Evolutionary conservation across 495 filamentous ascomycete species (phyloP), one percentile per base, ranked within the genome.

Genomic region (Penicillium salamii): DNA sequence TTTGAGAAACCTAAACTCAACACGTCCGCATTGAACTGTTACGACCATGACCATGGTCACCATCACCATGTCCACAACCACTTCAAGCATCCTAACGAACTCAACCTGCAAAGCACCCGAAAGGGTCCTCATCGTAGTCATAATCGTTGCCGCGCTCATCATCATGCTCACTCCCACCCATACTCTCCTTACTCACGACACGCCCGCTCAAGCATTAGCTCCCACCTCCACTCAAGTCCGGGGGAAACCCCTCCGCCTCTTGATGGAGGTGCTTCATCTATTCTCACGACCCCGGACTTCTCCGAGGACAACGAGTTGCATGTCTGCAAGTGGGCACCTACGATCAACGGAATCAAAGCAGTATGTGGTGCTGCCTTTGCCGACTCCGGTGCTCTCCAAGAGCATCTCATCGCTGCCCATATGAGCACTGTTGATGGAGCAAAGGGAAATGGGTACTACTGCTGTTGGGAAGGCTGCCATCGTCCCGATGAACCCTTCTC

Each of bases 381-480:
- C 4, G 61, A 66, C 33, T 41, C 66, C 15, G 68, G 69, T 40
- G 57, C 63, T 43, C 68, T 77, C 12, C 73, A 75, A 42, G 68
- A 75, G 9, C 73, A 77, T 49, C 65, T 77, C 26, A 46, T 72
- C 12, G 51, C 65, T 12, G 52, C 48, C 15, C 73, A 77, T 31
- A 73, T 73, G 67, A 59, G 57, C 11, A 67, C 71, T 2, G 51
- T 76, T 18, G 59, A 71, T 21, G 73, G 73, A 1, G 63, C 66
- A n/a, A 75, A 67, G 53, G 71, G 73, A 1, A 66, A 62, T 14
- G 73, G 73, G n/a, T 76, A 76, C 52, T 76, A 76, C 42, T 76
- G 73, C 42, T 66, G 71, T 52, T 76, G 73, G 73, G 63, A 69
- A 42, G 73, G 71, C 8, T 76, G 73, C 24, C 65, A 70, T 44